These are phyloP conservation scores for Panicum virgatum DNA, from an alignment of 202 grass and related monocot species.

Conservation along the genomic window DNA sequence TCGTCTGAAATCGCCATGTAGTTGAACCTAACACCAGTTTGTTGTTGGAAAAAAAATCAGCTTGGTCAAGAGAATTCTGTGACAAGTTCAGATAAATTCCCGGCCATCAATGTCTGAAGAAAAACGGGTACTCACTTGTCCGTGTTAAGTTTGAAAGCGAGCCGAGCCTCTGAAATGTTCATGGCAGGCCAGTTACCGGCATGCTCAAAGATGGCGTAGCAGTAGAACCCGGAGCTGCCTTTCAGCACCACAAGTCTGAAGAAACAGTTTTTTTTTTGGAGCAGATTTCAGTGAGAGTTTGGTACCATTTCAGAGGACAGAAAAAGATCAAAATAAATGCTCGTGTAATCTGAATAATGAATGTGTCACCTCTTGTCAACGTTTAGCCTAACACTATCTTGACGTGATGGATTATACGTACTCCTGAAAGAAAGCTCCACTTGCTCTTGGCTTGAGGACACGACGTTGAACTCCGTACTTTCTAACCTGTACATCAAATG, in stretches of 20 bases:
- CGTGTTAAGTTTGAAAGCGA: conserved; percentile 70
- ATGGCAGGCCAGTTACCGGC: conserved; percentile 36
- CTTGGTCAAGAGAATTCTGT: neutral
- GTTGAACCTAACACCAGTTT: conserved; percentile 38
- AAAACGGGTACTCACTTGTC: conserved; percentile 33
- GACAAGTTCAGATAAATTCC: neutral
- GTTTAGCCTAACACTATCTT: conserved; percentile 24
- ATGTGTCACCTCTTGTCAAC: conserved; percentile 48
- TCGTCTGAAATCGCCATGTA: conserved; percentile 80
- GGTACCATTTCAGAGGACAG: neutral
- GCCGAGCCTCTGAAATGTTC: conserved; percentile 43
- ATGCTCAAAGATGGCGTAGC: conserved; percentile 69
- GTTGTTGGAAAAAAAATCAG: neutral
- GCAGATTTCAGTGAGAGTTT: neutral
- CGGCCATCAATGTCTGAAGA: neutral
- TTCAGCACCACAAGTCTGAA: conserved; percentile 42
- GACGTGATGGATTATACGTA: conserved; percentile 41
- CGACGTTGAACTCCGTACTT: conserved; percentile 45
- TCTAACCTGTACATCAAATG: conserved; percentile 47
- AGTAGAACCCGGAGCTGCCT: conserved; percentile 78
- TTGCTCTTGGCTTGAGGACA: conserved; percentile 37
- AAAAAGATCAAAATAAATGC: neutral
- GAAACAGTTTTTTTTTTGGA: neutral
- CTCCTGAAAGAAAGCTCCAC: conserved; percentile 68
- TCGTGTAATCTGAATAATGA: neutral